Evolutionary conservation across 2,329 filamentous ascomycete genomes (phyloP).

Genomic region (Exophiala sideris): DNA sequence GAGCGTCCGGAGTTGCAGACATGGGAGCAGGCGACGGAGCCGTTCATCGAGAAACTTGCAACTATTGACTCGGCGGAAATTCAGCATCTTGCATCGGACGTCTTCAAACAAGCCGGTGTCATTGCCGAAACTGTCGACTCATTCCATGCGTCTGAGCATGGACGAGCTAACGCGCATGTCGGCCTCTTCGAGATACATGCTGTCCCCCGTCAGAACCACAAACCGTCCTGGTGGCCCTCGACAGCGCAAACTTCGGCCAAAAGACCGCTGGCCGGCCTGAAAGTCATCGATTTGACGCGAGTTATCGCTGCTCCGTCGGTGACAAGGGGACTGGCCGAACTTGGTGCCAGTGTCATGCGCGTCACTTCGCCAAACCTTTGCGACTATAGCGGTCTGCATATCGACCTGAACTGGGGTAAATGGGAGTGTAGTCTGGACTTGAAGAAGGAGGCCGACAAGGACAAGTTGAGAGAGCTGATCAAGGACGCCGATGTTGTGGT

Average conservation of each 20-base stretch:
- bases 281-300: slow-evolving; percentile 49
- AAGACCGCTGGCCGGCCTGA: slow-evolving; percentile 45
- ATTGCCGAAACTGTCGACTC: slow-evolving; percentile 39
- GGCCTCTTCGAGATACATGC: slow-evolving; percentile 41
- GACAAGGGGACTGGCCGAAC: slow-evolving; percentile 41
- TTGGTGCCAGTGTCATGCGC: slow-evolving; percentile 48
- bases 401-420: slow-evolving; percentile 71
- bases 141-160: slow-evolving; percentile 39
- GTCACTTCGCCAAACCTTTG: slow-evolving; percentile 42
- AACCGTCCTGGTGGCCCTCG: slow-evolving; percentile 21
- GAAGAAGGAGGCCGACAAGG: slow-evolving; percentile 39
- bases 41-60: slow-evolving; percentile 35
- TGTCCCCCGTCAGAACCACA: slow-evolving; percentile 9
- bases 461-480: slow-evolving; percentile 43
- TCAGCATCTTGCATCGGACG: slow-evolving; percentile 36
- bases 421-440: slow-evolving; percentile 59
- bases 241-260: slow-evolving; percentile 30
- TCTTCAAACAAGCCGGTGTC: slow-evolving; percentile 41
- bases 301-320: slow-evolving; percentile 46
- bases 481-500: slow-evolving; percentile 53
- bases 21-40: slow-evolving; percentile 33
- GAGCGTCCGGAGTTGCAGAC: slow-evolving; percentile 29
- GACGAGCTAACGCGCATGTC: slow-evolving; percentile 41
- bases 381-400: slow-evolving; percentile 59
- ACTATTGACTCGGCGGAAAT: slow-evolving; percentile 35